Percentiles rank a stretch among this genome's conserved stretches.
These are phyloP conservation scores for Scleroderma bovista DNA, from an alignment of 768 basidiomycete species.

Conservation along the genomic window DNA sequence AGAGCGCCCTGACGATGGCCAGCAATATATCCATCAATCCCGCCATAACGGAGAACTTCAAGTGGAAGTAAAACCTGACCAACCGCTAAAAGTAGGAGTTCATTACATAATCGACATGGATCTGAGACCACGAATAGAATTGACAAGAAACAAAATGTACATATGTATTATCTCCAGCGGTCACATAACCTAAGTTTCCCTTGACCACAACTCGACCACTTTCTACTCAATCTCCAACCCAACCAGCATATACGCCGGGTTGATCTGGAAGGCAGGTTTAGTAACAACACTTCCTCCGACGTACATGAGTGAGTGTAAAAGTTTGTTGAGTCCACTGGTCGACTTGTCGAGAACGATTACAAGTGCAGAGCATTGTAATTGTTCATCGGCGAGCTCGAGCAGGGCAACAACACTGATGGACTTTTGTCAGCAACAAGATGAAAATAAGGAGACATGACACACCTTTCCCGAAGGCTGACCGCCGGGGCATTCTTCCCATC, in stretches of 20 bases:
- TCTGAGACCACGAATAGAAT: not conserved
- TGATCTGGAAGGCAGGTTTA: constrained; percentile 69
- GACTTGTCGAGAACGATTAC: constrained; percentile 76
- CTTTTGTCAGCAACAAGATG: constrained; percentile 1
- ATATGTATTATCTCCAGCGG: constrained; percentile 11
- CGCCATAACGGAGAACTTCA: constrained; percentile 10
- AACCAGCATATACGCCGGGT: constrained; percentile 76
- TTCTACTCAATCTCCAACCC: constrained; percentile 68
- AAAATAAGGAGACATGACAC: constrained; percentile 9
- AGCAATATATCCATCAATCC: constrained; percentile 23
- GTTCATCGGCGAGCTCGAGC: constrained; percentile 84
- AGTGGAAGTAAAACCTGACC: not conserved
- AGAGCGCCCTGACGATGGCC: constrained; percentile 16
- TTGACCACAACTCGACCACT: constrained; percentile 10
- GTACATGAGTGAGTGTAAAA: constrained; percentile 89
- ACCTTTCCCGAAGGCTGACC: constrained; percentile 83
- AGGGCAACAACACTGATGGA: constrained; percentile 72
- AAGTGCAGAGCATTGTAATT: constrained; percentile 68
- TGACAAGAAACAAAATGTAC: not conserved
- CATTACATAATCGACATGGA: not conserved
- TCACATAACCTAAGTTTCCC: constrained; percentile 26
- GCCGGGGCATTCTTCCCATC: constrained; percentile 77
- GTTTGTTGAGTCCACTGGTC: constrained; percentile 61
- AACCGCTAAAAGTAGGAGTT: not conserved
- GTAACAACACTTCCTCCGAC: constrained; percentile 85